A percentile compares a stretch with the other conserved stretches of the same genome.
These are phyloP conservation scores for Daucus carota DNA, from an alignment of 129 eudicot species.

Conservation along the genomic window DNA sequence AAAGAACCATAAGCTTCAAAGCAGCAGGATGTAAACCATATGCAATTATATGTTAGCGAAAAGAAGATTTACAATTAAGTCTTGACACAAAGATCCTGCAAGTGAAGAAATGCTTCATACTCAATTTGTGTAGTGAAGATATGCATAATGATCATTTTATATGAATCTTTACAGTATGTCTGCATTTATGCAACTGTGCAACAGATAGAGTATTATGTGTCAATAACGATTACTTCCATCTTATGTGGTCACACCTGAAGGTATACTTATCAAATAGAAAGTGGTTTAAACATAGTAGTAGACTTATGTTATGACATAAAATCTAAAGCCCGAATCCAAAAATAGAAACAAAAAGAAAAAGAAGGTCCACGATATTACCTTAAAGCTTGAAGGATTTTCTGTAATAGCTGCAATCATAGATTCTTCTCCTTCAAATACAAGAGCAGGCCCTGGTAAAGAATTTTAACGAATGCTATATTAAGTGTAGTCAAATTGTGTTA, in stretches of 20 bases:
- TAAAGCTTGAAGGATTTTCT: conserved; percentile 68
- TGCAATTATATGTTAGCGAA: neutral
- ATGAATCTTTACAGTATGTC: neutral
- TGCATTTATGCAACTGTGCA: neutral
- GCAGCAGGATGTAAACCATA: neutral
- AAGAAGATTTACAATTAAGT: neutral
- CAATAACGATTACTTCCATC: neutral
- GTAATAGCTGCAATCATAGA: conserved; percentile 87
- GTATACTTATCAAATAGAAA: neutral
- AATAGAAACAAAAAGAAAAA: neutral
- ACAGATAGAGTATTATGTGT: neutral
- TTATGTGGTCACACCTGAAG: neutral
- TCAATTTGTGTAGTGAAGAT: neutral
- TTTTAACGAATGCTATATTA: neutral
- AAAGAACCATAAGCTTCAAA: neutral
- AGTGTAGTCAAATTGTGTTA: neutral
- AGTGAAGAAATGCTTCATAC: neutral
- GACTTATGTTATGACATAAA: neutral
- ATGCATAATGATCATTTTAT: neutral
- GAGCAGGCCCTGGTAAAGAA: conserved; percentile 67
- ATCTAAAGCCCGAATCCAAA: conserved; percentile 1
- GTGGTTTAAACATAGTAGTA: neutral
- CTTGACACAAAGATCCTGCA: neutral
- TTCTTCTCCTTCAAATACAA: conserved; percentile 97
- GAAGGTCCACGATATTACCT: conserved; percentile 31